Evolutionary conservation across 805 yeast species (phyloP), one percentile per base, ranked within the genome.

Genomic region (Priceomyces castillae): DNA sequence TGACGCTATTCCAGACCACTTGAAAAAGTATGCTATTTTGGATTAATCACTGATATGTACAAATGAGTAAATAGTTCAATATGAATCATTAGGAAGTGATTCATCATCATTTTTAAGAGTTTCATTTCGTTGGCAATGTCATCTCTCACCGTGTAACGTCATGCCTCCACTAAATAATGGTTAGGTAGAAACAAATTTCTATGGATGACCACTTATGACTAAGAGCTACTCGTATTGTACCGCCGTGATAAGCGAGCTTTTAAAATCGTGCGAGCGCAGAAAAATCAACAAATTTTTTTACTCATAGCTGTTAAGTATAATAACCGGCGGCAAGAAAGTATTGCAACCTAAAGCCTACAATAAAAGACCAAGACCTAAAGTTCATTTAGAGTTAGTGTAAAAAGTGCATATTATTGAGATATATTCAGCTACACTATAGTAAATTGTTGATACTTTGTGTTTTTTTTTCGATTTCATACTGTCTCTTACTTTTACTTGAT

Each of bases 1-100:
- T 54, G 74, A 76, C 15, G 77, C 77, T 12, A 74, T 90, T 46
- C 96, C 97, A 5, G 78, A 78, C 15, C 72, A 84, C 47, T 74
- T 87, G 58, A 76, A 73, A 50, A 84, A 83, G 64, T 90, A 89
- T 62, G 84, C 80, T 16, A 61, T 48, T 14, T 59, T 69, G 38
- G 72, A 65, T 11, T 68, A 57, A 28, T 28, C 31, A 28, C 6
- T 23, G 10, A 28, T 28, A 28, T 28, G 30, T 30, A 26, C 23
- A 22, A 36, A 22, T 19, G 22, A 10, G 19, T 36, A 16, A n/a
- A 34, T 34, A 20, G 28, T 6, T 36, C 18, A 15, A 30, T 7
- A 30, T n/a, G 7, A 15, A 15, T n/a, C 7, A 30, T 30, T 15
- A 7, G 17, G 17, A 30, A n/a, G 17, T 30, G 7, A n/a, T n/a